Percentiles rank a stretch among this genome's conserved stretches.
Evolutionary conservation across 2,329 filamentous ascomycete genomes (phyloP).

Genomic region (Xylaria sp.): DNA sequence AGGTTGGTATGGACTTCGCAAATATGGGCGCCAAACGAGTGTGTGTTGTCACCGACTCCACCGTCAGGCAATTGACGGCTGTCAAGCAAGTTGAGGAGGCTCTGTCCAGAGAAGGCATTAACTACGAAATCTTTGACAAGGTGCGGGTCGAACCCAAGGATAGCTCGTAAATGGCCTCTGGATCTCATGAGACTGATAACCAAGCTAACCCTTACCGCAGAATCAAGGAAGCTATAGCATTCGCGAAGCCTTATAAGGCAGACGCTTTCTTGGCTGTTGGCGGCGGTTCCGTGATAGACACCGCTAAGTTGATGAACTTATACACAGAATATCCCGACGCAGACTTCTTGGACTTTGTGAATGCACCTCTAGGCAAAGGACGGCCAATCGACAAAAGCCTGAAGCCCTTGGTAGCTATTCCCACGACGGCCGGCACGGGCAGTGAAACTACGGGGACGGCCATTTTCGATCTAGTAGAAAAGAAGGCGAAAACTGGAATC

Average conservation of each 20-base stretch:
- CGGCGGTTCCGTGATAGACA: conserved; percentile 94
- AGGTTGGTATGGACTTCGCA: conserved; percentile 96
- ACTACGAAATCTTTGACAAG: conserved; percentile 80
- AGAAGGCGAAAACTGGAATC: conserved; percentile 92
- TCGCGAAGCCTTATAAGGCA: conserved; percentile 77
- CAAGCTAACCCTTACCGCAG: conserved; percentile 49
- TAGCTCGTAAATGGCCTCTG: conserved; percentile 67
- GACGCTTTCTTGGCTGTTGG: conserved; percentile 95
- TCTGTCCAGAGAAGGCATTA: conserved; percentile 76
- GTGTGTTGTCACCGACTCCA: conserved; percentile 88
- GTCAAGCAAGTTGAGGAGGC: conserved; percentile 90
- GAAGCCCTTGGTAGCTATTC: conserved; percentile 79
- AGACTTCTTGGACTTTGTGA: conserved; percentile 96
- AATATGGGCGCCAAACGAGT: conserved; percentile 89
- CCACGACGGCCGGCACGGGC: conserved; percentile 85
- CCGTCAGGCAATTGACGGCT: conserved; percentile 80
- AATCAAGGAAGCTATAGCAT: conserved; percentile 87
- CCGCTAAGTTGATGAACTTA: conserved; percentile 97
- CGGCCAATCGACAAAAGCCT: conserved; percentile 73
- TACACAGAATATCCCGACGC: conserved; percentile 91
- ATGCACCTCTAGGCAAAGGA: conserved; percentile 88
- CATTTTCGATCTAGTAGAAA: conserved; percentile 92
- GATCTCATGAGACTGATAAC: not conserved
- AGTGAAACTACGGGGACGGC: conserved; percentile 97
- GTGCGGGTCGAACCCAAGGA: conserved; percentile 93